Conservation (phyloP, 2,329 filamentous ascomycete genomes). For the Diaporthe ilicicola region DNA sequence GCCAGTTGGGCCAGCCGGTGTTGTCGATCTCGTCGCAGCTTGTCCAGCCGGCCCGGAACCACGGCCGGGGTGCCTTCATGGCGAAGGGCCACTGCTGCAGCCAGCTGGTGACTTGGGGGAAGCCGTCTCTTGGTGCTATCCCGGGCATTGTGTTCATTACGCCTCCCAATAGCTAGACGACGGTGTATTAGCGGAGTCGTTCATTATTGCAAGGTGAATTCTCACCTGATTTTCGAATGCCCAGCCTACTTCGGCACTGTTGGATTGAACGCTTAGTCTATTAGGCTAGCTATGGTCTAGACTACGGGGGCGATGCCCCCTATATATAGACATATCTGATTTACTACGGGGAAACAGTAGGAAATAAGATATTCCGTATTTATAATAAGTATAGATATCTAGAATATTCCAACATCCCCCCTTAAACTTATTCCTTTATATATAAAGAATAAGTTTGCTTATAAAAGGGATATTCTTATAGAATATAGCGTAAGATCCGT, state of each 20-base stretch:
- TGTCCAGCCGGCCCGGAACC: neutral
- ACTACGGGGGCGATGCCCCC: no score
- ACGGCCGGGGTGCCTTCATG: neutral
- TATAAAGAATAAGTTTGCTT: no score
- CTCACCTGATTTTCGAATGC: neutral
- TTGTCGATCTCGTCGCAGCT: neutral
- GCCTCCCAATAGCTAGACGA: neutral
- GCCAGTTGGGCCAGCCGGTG: conserved; percentile 1
- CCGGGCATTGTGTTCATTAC: neutral
- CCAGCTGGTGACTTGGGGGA: neutral
- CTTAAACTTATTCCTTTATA: no score
- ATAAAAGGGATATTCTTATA: no score
- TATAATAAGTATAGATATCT: no score
- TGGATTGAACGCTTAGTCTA: no score
- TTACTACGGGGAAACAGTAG: no score
- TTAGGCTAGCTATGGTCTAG: no score
- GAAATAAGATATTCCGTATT: no score
- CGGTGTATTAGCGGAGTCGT: neutral
- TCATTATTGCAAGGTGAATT: neutral
- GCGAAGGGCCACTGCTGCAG: neutral
- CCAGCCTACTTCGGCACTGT: neutral
- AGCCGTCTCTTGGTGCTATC: neutral
- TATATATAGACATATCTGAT: no score
- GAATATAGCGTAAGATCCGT: no score
- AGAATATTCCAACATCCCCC: no score